Percentiles rank a stretch among this genome's conserved stretches.
phyloP scores from a whole-genome alignment of 2,329 filamentous ascomycete genomes.

The Colletotrichum zoysiae region DNA sequence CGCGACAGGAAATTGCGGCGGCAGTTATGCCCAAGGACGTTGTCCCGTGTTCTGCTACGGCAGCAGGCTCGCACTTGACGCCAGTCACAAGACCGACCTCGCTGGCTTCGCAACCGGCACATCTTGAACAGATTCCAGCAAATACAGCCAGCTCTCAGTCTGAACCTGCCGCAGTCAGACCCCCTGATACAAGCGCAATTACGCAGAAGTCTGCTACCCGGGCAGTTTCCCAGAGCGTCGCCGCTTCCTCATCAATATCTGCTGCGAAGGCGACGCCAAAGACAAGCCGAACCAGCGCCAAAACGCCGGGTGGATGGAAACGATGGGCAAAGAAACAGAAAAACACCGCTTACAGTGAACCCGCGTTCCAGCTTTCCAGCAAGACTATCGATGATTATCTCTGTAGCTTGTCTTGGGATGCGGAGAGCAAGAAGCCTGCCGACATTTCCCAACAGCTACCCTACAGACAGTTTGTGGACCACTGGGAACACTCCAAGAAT shows the following conservation, averaged over 20 bases:
- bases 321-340: conserved; percentile 12
- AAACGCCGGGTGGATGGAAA: not conserved
- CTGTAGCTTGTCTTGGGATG: not conserved
- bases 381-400: not conserved
- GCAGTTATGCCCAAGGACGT: not conserved
- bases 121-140: not conserved
- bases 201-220: not conserved
- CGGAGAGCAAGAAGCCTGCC: not conserved
- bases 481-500: not conserved
- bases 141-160: not conserved
- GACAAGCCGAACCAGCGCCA: not conserved
- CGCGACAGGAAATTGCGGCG: not conserved
- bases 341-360: not conserved
- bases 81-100: not conserved
- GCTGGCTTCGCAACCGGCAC: not conserved
- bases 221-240: not conserved
- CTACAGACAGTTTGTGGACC: not conserved
- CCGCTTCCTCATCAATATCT: not conserved
- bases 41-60: no score
- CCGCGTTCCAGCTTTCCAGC: not conserved
- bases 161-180: no score
- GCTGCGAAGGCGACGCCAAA: not conserved
- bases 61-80: not conserved
- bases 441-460: not conserved
- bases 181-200: not conserved